Conservation (phyloP, 352 stramenopile species). For the Pythium dissimile region DNA sequence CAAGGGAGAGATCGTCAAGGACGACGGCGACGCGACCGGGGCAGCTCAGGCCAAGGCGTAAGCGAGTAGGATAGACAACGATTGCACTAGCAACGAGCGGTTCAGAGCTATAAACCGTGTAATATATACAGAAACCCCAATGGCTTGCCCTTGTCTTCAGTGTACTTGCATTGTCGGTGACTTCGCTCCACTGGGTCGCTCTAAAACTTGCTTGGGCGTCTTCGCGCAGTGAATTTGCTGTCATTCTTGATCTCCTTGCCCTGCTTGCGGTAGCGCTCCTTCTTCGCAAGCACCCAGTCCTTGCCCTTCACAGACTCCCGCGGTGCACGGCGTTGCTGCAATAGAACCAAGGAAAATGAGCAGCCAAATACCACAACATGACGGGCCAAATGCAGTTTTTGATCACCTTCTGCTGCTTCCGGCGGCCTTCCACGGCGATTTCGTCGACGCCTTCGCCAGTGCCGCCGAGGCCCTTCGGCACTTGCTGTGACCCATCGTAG, state of each 20-base stretch:
- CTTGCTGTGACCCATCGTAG: slow-evolving; percentile 68
- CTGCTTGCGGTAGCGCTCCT: slow-evolving; percentile 96
- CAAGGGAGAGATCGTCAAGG: slow-evolving; percentile 74
- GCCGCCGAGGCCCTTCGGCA: slow-evolving; percentile 81
- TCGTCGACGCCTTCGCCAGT: slow-evolving; percentile 47
- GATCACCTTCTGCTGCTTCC: slow-evolving; percentile 39
- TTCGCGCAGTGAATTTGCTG: slow-evolving; percentile 98
- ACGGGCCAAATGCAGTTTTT: neutral
- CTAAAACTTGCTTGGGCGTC: slow-evolving; percentile 95
- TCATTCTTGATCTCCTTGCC: slow-evolving; percentile 97
- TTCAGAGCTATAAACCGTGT: slow-evolving; percentile 42
- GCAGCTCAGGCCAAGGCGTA: slow-evolving; percentile 9
- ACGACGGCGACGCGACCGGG: slow-evolving; percentile 21
- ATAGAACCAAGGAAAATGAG: neutral
- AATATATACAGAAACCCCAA: slow-evolving; percentile 53
- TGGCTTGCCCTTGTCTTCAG: neutral
- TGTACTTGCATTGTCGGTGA: no score
- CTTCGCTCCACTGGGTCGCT: no score
- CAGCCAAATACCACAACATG: neutral
- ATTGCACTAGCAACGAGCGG: slow-evolving; percentile 6
- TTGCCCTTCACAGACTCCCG: slow-evolving; percentile 67
- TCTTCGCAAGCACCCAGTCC: slow-evolving; percentile 98
- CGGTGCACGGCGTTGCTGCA: slow-evolving; percentile 47
- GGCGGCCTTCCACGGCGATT: slow-evolving; percentile 59
- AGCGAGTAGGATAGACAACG: slow-evolving; percentile 15